Conservation (phyloP, 345 rosid species). For the Moricandia moricandioides region DNA sequence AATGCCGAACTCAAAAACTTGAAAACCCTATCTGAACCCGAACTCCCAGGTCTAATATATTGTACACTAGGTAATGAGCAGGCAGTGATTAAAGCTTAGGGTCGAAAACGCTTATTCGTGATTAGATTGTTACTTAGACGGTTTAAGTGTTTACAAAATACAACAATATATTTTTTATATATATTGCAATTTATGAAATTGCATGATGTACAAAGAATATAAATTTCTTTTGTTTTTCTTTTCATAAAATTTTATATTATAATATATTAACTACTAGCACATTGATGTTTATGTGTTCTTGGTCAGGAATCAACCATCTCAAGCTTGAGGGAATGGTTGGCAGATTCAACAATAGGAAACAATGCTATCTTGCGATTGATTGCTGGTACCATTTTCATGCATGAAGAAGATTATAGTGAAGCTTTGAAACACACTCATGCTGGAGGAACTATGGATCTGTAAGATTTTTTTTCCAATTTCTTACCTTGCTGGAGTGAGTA, state of each 20-base stretch:
- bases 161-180: no score
- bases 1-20: no score
- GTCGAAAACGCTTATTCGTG: no score
- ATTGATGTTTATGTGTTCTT: not conserved
- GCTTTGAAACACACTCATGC: constrained; percentile 89
- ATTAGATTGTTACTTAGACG: no score
- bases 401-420: constrained; percentile 85
- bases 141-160: no score
- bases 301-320: constrained; percentile 66
- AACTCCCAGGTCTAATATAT: no score
- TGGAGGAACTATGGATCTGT: constrained; percentile 97
- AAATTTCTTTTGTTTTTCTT: no score
- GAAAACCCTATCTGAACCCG: no score
- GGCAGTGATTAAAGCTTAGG: no score
- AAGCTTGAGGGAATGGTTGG: constrained; percentile 86
- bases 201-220: not conserved
- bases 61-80: no score
- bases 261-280: not conserved
- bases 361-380: constrained; percentile 70
- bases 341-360: constrained; percentile 81
- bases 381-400: constrained; percentile 91
- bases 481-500: not conserved
- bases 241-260: not conserved
- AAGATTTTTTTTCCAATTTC: constrained; percentile 23
- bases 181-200: no score